Percentiles rank a stretch among this genome's conserved stretches.
These are phyloP conservation scores for Peribolospora kevripleyi DNA, from an alignment of 768 basidiomycete species.

Conservation along the genomic window DNA sequence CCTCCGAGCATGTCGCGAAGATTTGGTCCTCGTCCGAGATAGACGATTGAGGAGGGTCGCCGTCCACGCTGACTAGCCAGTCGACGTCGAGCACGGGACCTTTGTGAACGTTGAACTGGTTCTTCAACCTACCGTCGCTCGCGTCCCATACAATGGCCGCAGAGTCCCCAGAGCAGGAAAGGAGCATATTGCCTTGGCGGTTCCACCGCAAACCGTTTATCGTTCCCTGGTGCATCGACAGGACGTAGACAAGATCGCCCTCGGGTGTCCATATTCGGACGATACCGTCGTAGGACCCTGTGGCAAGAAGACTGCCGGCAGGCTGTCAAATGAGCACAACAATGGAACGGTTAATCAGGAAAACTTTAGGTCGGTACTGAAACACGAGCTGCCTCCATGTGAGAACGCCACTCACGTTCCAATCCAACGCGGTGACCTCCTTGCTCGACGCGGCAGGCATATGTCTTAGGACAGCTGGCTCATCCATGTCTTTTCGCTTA, in stretches of 20 bases:
- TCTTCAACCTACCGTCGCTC: constrained; percentile 11
- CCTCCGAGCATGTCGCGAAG: constrained; percentile 11
- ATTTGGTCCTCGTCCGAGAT: constrained; percentile 6
- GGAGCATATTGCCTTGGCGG: constrained; percentile 11
- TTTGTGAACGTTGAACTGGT: constrained; percentile 11
- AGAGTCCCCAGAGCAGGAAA: constrained; percentile 14
- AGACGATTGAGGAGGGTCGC: too few species aligned
- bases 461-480: background rate
- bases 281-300: constrained; percentile 16
- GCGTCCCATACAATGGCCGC: constrained; percentile 17
- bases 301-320: constrained; percentile 13
- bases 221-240: constrained; percentile 12
- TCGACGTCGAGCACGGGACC: constrained; percentile 13
- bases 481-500: background rate
- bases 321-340: background rate
- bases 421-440: constrained; percentile 11
- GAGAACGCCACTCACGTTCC: constrained; percentile 8
- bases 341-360: too few species aligned
- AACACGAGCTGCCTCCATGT: too few species aligned
- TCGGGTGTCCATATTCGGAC: constrained; percentile 16
- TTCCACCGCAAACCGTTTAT: constrained; percentile 11
- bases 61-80: constrained; percentile 4
- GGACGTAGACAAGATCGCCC: constrained; percentile 12
- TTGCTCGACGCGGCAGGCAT: constrained; percentile 7
- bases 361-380: too few species aligned